These are phyloP conservation scores for Opeltia flavorubescens DNA, from an alignment of 495 filamentous ascomycete species.

Conservation along the genomic window DNA sequence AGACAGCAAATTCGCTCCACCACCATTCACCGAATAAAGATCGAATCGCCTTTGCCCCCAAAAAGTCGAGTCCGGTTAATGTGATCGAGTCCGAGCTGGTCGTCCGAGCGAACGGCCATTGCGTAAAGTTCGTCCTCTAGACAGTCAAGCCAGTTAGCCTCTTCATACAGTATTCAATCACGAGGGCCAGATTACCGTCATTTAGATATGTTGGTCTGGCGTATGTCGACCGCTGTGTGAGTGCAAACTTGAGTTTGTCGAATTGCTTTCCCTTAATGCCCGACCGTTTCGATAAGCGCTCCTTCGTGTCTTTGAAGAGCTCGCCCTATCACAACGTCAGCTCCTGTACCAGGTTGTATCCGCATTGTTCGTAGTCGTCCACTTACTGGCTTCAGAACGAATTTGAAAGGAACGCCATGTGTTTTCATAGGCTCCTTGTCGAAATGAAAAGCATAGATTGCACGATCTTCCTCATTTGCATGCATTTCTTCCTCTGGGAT, in stretches of 20 bases:
- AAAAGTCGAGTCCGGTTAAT: slow-evolving; percentile 53
- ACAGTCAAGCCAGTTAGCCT: slow-evolving; percentile 14
- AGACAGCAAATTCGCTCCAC: not conserved
- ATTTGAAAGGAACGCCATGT: slow-evolving; percentile 80
- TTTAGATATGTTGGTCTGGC: slow-evolving; percentile 67
- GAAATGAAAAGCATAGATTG: slow-evolving; percentile 78
- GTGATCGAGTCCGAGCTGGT: slow-evolving; percentile 82
- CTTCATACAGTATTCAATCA: not conserved
- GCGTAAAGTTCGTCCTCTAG: slow-evolving; percentile 77
- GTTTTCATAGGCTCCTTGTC: slow-evolving; percentile 68
- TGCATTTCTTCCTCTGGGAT: slow-evolving; percentile 68
- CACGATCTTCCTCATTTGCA: slow-evolving; percentile 37
- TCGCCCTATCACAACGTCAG: slow-evolving; percentile 47
- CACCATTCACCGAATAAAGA: slow-evolving; percentile 45
- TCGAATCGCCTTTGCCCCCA: slow-evolving; percentile 46
- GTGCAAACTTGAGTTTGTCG: slow-evolving; percentile 94
- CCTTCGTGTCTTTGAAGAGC: slow-evolving; percentile 77
- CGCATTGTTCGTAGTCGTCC: not conserved
- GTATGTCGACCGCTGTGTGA: slow-evolving; percentile 55
- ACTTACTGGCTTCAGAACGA: slow-evolving; percentile 70
- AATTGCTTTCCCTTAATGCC: slow-evolving; percentile 96
- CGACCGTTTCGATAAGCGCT: slow-evolving; percentile 74
- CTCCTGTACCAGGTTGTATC: not conserved
- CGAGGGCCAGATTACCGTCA: slow-evolving; percentile 51
- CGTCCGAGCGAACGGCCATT: slow-evolving; percentile 50